A percentile compares a stretch with the other conserved stretches of the same genome.
Conservation (phyloP, 106 monocot species). For the Dioscorea zingiberensis region DNA sequence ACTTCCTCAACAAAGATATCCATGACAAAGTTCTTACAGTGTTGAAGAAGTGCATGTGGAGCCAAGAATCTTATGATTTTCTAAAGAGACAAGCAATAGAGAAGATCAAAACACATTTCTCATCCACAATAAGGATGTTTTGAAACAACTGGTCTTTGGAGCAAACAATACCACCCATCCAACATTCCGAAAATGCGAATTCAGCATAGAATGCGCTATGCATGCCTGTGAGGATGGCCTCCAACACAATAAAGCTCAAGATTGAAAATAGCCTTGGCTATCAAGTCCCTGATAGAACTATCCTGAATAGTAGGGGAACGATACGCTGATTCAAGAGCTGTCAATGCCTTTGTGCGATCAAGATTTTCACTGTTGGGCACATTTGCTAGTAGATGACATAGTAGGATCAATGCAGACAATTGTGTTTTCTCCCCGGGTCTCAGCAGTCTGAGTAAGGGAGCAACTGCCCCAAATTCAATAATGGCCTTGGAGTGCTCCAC, state of each 20-base stretch:
- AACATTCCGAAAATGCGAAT: too few species aligned
- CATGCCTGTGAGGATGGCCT: constrained; percentile 11
- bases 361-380: constrained; percentile 39
- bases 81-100: too few species aligned
- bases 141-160: too few species aligned
- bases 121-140: too few species aligned
- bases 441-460: constrained; percentile 34
- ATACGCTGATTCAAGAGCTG: constrained; percentile 22
- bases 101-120: too few species aligned
- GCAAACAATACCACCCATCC: too few species aligned
- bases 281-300: constrained; percentile 36
- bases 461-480: constrained; percentile 37
- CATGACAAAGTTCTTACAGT: too few species aligned
- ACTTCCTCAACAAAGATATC: too few species aligned
- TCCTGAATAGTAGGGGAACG: constrained; percentile 26
- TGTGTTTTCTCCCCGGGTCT: constrained; percentile 44
- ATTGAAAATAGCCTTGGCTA: constrained; percentile 40
- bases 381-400: constrained; percentile 42
- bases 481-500: constrained; percentile 56
- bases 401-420: constrained; percentile 36
- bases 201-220: neutral
- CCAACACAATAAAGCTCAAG: constrained; percentile 48
- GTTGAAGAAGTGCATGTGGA: too few species aligned
- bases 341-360: constrained; percentile 32
- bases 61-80: too few species aligned